Conservation (phyloP, 2,329 filamentous ascomycete species). For the Trichoderma cornu-damae region DNA sequence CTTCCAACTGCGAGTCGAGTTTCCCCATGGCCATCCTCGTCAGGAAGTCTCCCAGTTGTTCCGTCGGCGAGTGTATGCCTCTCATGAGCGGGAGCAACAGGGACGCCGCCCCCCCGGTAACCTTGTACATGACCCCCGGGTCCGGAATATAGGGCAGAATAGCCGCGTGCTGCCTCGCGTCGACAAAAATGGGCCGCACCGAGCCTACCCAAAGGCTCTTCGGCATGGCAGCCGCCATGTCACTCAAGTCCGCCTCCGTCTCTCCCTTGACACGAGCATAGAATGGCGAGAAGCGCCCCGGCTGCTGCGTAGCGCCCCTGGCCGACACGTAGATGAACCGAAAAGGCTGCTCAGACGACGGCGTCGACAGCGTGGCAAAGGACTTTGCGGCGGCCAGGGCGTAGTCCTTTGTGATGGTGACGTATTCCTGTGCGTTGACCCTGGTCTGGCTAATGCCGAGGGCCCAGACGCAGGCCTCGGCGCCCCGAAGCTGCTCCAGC, state of each 20-base stretch:
- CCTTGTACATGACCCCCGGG: constrained; percentile 21
- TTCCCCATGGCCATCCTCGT: constrained; percentile 43
- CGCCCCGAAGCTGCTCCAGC: constrained; percentile 56
- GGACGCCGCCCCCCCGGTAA: constrained; percentile 22
- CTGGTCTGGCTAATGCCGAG: constrained; percentile 58
- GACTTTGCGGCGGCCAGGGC: constrained; percentile 58
- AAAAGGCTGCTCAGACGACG: constrained; percentile 47
- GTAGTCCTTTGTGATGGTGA: constrained; percentile 63
- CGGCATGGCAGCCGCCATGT: constrained; percentile 41
- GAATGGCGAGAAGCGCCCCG: constrained; percentile 49
- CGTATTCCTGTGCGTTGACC: constrained; percentile 61
- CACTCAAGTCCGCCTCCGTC: constrained; percentile 55
- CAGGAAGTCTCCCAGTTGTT: constrained; percentile 40
- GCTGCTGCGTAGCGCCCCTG: constrained; percentile 53
- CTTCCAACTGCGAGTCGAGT: constrained; percentile 26
- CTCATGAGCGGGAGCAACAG: constrained; percentile 24
- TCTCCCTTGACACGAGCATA: constrained; percentile 64
- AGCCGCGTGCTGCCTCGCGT: constrained; percentile 39
- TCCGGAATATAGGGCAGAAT: constrained; percentile 41
- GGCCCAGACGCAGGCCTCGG: constrained; percentile 68
- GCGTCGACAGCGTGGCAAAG: constrained; percentile 43
- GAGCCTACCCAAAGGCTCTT: constrained; percentile 49
- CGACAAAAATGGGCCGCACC: constrained; percentile 56
- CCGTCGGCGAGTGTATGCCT: constrained; percentile 38
- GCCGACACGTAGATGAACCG: constrained; percentile 69